Evolutionary conservation across 2,329 filamentous ascomycete species (phyloP).

Genomic region (Talaromyces sp.): DNA sequence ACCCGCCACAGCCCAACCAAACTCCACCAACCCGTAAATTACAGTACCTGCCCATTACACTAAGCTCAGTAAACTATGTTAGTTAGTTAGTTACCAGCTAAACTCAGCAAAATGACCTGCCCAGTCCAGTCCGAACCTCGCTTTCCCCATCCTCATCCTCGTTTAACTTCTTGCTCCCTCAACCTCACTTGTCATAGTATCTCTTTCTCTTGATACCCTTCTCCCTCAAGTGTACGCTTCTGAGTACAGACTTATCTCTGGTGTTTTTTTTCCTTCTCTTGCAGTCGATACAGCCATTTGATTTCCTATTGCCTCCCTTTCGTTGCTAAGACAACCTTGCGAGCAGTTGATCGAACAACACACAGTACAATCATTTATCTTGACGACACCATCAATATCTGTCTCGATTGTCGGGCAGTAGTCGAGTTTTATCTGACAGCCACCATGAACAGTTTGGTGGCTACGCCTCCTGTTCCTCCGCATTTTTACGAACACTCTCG

Average conservation of each 20-base stretch:
- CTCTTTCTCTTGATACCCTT: neutral
- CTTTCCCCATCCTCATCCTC: slow-evolving; percentile 8
- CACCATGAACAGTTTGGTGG: slow-evolving; percentile 58
- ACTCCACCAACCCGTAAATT: neutral
- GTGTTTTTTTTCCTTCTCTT: neutral
- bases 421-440: slow-evolving; percentile 16
- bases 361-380: neutral
- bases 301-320: slow-evolving; percentile 8
- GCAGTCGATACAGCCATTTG: neutral
- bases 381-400: neutral
- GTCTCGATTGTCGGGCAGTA: slow-evolving; percentile 7
- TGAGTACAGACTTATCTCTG: neutral
- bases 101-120: neutral
- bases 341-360: neutral
- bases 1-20: neutral
- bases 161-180: neutral
- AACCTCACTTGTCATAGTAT: neutral
- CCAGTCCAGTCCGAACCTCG: slow-evolving; percentile 7
- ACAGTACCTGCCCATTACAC: neutral
- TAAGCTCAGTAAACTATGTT: neutral
- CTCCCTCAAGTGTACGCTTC: neutral
- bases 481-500: slow-evolving; percentile 58
- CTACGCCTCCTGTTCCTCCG: slow-evolving; percentile 55
- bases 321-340: neutral
- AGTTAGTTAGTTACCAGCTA: slow-evolving; percentile 10